Evolutionary conservation across 352 stramenopile species (phyloP).

Genomic region (Phytophthora cajani): DNA sequence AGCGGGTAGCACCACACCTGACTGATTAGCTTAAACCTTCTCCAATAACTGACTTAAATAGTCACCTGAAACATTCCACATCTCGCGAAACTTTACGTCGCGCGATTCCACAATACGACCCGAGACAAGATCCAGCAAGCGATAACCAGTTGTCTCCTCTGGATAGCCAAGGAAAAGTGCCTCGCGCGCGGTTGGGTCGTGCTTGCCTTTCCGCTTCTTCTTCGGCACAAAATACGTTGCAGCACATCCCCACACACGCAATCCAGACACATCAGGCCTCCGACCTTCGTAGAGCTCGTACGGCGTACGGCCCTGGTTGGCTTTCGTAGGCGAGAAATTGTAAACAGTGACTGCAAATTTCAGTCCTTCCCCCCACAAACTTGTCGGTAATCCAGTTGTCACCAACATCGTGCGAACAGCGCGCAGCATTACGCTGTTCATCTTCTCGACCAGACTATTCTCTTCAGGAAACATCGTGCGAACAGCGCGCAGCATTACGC

Average conservation of each 20-base stretch:
- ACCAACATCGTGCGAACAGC: too few species aligned
- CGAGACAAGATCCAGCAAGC: background rate
- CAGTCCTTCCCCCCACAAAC: constrained; percentile 7
- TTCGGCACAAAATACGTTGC: background rate
- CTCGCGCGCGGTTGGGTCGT: background rate
- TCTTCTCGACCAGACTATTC: too few species aligned
- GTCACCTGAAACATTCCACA: background rate
- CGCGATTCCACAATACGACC: background rate
- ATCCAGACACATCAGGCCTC: background rate
- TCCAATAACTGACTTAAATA: background rate
- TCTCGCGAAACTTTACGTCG: background rate
- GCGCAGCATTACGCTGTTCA: too few species aligned
- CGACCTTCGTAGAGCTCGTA: background rate
- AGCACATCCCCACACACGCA: background rate
- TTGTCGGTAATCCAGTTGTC: constrained; percentile 1
- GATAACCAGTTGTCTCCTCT: background rate
- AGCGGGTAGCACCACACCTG: background rate
- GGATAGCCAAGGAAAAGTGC: background rate
- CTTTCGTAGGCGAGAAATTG: constrained; percentile 8
- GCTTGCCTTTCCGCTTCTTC: background rate
- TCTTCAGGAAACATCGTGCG: constrained; percentile 12
- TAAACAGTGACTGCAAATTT: constrained; percentile 5
- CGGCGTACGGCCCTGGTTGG: constrained; percentile 3
- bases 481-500: background rate
- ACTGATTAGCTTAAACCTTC: background rate